A percentile compares a stretch with the other conserved stretches of the same genome.
Evolutionary conservation across 768 basidiomycete genomes (phyloP).

Genomic region (Pleurotus tuber-regium): DNA sequence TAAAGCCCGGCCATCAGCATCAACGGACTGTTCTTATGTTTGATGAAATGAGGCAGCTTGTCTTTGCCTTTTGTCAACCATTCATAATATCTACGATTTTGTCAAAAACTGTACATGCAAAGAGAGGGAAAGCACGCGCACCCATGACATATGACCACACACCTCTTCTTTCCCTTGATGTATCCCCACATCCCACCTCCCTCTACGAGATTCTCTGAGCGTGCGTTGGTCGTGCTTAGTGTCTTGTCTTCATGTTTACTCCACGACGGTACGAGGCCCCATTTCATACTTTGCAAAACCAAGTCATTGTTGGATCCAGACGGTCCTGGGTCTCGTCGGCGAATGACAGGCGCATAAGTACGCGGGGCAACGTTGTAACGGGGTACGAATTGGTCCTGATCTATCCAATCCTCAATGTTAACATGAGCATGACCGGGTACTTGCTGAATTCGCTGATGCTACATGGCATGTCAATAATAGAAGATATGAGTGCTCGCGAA

Average conservation of each 20-base stretch:
- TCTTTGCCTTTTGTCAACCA: constrained; percentile 85
- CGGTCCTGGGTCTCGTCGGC: constrained; percentile 33
- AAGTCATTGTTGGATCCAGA: constrained; percentile 20
- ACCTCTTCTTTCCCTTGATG: constrained; percentile 79
- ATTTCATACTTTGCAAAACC: constrained; percentile 81
- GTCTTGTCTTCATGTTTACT: constrained; percentile 68
- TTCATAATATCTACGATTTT: constrained; percentile 78
- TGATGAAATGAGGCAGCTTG: constrained; percentile 81
- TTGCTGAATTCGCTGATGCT: constrained; percentile 43
- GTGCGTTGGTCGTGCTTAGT: constrained; percentile 87
- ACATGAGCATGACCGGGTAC: constrained; percentile 40
- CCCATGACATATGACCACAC: constrained; percentile 71
- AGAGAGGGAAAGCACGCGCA: constrained; percentile 13
- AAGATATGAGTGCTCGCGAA: too few relatives aligned
- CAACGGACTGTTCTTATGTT: constrained; percentile 65
- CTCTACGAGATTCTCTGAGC: constrained; percentile 75
- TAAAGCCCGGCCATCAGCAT: constrained; percentile 91
- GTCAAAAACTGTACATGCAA: not conserved
- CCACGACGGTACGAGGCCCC: constrained; percentile 90
- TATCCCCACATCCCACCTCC: constrained; percentile 84
- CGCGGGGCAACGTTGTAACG: constrained; percentile 87
- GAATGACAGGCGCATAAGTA: constrained; percentile 73
- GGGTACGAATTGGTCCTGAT: constrained; percentile 55
- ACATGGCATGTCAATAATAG: too few relatives aligned
- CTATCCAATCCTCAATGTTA: constrained; percentile 56